A percentile compares a stretch with the other conserved stretches of the same genome.
These are phyloP conservation scores for Lasiosphaeris hirsuta DNA, from an alignment of 495 filamentous ascomycete genomes.

Conservation along the genomic window DNA sequence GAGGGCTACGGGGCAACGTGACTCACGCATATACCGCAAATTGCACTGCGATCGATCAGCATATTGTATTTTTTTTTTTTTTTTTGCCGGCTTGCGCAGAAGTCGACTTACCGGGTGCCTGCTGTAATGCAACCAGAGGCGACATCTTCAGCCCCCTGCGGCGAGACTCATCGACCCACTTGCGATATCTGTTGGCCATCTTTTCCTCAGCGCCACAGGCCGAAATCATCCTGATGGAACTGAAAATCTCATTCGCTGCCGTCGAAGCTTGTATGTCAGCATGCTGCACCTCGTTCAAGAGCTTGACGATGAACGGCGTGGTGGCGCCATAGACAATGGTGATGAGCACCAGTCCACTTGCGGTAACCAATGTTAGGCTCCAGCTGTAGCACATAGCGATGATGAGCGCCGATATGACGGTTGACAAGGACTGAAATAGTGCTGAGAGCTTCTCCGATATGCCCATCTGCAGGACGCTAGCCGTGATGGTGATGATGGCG, in stretches of 20 bases:
- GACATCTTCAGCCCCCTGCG: constrained; percentile 50
- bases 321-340: constrained; percentile 52
- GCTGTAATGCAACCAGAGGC: constrained; percentile 46
- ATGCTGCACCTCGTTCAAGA: constrained; percentile 52
- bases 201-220: constrained; percentile 61
- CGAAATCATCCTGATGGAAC: constrained; percentile 56
- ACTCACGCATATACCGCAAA: constrained; percentile 43
- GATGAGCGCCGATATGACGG: constrained; percentile 48
- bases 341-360: constrained; percentile 55
- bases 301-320: constrained; percentile 56
- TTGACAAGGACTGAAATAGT: constrained; percentile 51
- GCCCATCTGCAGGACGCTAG: constrained; percentile 62
- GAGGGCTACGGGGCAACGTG: not conserved
- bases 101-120: constrained; percentile 36
- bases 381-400: constrained; percentile 57
- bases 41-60: constrained; percentile 33
- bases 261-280: constrained; percentile 59
- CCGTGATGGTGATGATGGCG: constrained; percentile 60
- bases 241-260: constrained; percentile 56
- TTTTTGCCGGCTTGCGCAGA: not conserved
- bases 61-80: not conserved
- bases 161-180: constrained; percentile 56
- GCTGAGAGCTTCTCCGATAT: constrained; percentile 61
- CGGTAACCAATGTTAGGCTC: constrained; percentile 56
- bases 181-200: constrained; percentile 49